phyloP scores from a whole-genome alignment of 2,329 filamentous ascomycete genomes.

The Penicillium vulpinum region DNA sequence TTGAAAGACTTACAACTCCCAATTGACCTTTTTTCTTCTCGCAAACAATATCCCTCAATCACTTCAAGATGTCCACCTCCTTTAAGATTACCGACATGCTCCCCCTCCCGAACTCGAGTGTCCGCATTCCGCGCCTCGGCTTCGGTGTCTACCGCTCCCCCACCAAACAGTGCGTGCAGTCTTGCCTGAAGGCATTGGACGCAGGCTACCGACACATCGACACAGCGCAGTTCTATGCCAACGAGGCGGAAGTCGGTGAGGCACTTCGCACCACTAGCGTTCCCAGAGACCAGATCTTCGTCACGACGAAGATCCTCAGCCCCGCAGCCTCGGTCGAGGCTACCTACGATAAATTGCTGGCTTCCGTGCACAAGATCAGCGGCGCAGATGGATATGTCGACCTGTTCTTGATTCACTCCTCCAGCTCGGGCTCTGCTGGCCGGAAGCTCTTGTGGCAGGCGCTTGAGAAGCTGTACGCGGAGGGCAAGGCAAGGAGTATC shows the following conservation, averaged over 20 bases:
- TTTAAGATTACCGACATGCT: slow-evolving; percentile 51
- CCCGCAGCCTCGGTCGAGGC: slow-evolving; percentile 56
- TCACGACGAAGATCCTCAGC: slow-evolving; percentile 69
- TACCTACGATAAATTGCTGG: slow-evolving; percentile 59
- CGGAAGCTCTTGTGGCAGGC: slow-evolving; percentile 66
- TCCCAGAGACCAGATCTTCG: slow-evolving; percentile 57
- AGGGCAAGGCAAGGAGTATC: slow-evolving; percentile 64
- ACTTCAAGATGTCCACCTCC: slow-evolving; percentile 34
- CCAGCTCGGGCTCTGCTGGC: slow-evolving; percentile 55
- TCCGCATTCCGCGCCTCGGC: slow-evolving; percentile 65
- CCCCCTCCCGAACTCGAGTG: slow-evolving; percentile 51
- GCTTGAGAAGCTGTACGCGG: slow-evolving; percentile 61
- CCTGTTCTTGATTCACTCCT: slow-evolving; percentile 68
- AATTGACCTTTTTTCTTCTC: neutral
- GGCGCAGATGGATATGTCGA: slow-evolving; percentile 65
- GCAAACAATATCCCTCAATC: neutral
- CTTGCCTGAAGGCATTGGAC: slow-evolving; percentile 58
- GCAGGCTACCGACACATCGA: slow-evolving; percentile 57
- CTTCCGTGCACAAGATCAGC: slow-evolving; percentile 64
- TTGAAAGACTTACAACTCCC: neutral
- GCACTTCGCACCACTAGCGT: slow-evolving; percentile 61
- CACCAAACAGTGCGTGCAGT: slow-evolving; percentile 55
- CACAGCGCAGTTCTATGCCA: slow-evolving; percentile 67
- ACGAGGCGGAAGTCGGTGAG: slow-evolving; percentile 66
- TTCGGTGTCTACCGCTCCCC: slow-evolving; percentile 70